These are phyloP conservation scores for Cryoendolithus antarcticus DNA, from an alignment of 2,329 filamentous ascomycete genomes.

Conservation along the genomic window DNA sequence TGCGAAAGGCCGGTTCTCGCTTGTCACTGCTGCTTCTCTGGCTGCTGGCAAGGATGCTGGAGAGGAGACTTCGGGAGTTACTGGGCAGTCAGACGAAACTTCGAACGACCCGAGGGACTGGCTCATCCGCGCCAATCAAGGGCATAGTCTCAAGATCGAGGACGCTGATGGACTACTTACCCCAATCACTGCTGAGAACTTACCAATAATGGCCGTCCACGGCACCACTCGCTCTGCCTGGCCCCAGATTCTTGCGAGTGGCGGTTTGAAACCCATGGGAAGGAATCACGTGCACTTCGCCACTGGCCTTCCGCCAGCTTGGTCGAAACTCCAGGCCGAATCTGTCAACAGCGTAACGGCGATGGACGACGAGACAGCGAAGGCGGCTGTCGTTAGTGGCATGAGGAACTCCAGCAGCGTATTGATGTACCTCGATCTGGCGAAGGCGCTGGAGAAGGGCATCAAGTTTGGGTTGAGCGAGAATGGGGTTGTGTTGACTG, in stretches of 20 bases:
- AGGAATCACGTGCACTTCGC: conserved; percentile 87
- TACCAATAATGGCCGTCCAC: conserved; percentile 51
- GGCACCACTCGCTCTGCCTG: conserved; percentile 80
- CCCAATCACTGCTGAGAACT: conserved; percentile 45
- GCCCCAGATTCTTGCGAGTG: conserved; percentile 58
- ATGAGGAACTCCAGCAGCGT: conserved; percentile 44
- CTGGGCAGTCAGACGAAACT: conserved; percentile 3
- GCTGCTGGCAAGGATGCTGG: conserved; percentile 11
- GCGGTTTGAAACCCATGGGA: conserved; percentile 69
- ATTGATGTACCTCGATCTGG: conserved; percentile 68
- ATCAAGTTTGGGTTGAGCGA: conserved; percentile 46
- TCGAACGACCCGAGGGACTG: conserved; percentile 49
- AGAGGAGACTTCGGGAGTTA: conserved; percentile 10
- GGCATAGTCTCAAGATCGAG: conserved; percentile 70
- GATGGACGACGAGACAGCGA: conserved; percentile 13
- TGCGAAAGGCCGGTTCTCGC: conserved; percentile 81
- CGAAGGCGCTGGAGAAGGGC: conserved; percentile 64
- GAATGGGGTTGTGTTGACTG: conserved; percentile 35
- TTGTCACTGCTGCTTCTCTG: conserved; percentile 43
- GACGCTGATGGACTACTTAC: conserved; percentile 55
- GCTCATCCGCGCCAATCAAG: conserved; percentile 90
- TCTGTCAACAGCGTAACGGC: conserved; percentile 9
- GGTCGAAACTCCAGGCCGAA: conserved; percentile 20
- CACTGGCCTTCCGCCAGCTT: conserved; percentile 49
- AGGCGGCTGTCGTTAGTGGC: conserved; percentile 34